A percentile compares a stretch with the other conserved stretches of the same genome.
These are phyloP conservation scores for Fusarium palustre DNA, from an alignment of 2,329 filamentous ascomycete genomes.

Conservation along the genomic window DNA sequence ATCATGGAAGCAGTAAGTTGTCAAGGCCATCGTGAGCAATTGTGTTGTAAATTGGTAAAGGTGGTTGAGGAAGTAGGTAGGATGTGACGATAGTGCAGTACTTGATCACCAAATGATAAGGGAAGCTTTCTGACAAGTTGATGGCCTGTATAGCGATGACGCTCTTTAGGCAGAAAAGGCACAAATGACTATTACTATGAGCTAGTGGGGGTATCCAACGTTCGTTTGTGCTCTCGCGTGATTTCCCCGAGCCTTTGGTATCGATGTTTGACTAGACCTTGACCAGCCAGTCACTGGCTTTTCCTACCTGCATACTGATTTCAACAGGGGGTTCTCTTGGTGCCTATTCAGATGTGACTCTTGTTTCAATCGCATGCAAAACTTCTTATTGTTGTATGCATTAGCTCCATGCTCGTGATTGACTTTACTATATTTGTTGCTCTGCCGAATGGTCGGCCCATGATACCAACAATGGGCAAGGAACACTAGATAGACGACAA, in stretches of 20 bases:
- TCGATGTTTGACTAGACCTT: slow-evolving; percentile 9
- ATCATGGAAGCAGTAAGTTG: slow-evolving; percentile 24
- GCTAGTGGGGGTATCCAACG: neutral
- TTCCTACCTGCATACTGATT: slow-evolving; percentile 17
- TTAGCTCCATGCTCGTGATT: slow-evolving; percentile 17
- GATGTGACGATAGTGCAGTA: slow-evolving; percentile 13
- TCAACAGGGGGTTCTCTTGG: slow-evolving; percentile 15
- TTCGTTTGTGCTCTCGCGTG: slow-evolving; percentile 19
- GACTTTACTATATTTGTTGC: slow-evolving; percentile 20
- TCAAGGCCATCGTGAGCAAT: slow-evolving; percentile 6
- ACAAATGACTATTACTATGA: neutral
- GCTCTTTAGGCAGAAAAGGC: slow-evolving; percentile 31
- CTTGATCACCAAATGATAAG: slow-evolving; percentile 8
- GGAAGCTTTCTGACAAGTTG: slow-evolving; percentile 3
- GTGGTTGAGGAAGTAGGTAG: slow-evolving; percentile 9
- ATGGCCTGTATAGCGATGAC: neutral
- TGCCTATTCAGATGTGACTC: slow-evolving; percentile 39
- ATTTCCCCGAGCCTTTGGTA: slow-evolving; percentile 11
- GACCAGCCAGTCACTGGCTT: slow-evolving; percentile 15
- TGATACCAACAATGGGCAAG: slow-evolving; percentile 3
- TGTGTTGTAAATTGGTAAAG: slow-evolving; percentile 2
- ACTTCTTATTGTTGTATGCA: slow-evolving; percentile 1
- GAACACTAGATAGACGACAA: slow-evolving; percentile 5
- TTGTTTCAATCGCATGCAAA: slow-evolving; percentile 1
- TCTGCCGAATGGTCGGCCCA: slow-evolving; percentile 12